Percentiles rank a stretch among this genome's conserved stretches.
phyloP scores from a whole-genome alignment of 495 filamentous ascomycete species.

The Darksidea phi region DNA sequence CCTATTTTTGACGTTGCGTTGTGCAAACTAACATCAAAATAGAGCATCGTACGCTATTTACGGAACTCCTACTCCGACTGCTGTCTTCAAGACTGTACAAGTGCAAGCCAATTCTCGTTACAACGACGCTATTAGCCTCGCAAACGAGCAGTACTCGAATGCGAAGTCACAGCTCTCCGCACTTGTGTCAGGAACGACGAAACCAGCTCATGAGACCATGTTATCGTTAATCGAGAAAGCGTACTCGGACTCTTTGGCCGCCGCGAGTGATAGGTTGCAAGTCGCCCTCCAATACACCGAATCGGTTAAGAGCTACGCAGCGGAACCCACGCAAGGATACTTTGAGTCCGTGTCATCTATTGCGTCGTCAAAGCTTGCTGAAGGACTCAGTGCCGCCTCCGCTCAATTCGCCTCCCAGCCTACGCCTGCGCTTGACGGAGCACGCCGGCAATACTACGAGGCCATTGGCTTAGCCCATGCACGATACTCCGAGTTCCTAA shows the following conservation, averaged over 20 bases:
- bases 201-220: conserved; percentile 60
- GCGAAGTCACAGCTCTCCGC: conserved; percentile 64
- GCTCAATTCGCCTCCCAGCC: conserved; percentile 63
- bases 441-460: conserved; percentile 72
- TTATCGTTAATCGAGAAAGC: conserved; percentile 65
- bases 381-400: conserved; percentile 63
- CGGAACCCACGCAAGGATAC: conserved; percentile 47
- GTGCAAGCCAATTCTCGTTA: conserved; percentile 59
- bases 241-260: conserved; percentile 63
- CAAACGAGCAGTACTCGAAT: conserved; percentile 62
- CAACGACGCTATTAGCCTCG: conserved; percentile 57
- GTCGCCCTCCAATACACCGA: conserved; percentile 47
- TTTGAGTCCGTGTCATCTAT: conserved; percentile 62
- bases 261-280: conserved; percentile 59
- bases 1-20: background rate
- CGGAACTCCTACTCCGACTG: conserved; percentile 52
- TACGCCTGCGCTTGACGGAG: conserved; percentile 57
- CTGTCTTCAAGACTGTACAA: conserved; percentile 46
- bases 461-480: conserved; percentile 74
- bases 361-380: conserved; percentile 61
- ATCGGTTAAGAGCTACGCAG: conserved; percentile 40
- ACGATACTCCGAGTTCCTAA: conserved; percentile 70
- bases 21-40: conserved; percentile 20
- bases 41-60: conserved; percentile 64
- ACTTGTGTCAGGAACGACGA: conserved; percentile 65